These are phyloP conservation scores for Lactarius akahatsu DNA, from an alignment of 768 basidiomycete genomes.

Conservation along the genomic window DNA sequence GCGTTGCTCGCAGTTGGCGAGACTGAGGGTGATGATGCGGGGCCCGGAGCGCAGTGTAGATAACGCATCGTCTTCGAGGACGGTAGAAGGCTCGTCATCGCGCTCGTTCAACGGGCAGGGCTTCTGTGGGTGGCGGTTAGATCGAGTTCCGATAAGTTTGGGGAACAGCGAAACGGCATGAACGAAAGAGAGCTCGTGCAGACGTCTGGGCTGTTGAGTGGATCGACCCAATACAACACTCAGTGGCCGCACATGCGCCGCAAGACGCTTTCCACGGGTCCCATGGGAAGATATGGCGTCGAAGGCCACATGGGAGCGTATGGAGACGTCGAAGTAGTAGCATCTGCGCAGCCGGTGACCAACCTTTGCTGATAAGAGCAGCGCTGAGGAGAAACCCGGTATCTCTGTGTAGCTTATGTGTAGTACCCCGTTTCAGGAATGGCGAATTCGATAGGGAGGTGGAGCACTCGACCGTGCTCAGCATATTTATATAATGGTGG, in stretches of 20 bases:
- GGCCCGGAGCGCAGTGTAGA: slow-evolving; percentile 56
- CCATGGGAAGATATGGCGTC: slow-evolving; percentile 49
- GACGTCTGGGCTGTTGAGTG: slow-evolving; percentile 58
- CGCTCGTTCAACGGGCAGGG: slow-evolving; percentile 27
- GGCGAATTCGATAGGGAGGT: slow-evolving; percentile 59
- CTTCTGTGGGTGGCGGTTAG: slow-evolving; percentile 58
- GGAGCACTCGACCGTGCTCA: neutral
- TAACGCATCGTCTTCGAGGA: slow-evolving; percentile 43
- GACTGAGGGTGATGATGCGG: slow-evolving; percentile 47
- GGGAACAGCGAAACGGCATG: slow-evolving; percentile 58
- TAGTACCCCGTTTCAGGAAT: slow-evolving; percentile 60
- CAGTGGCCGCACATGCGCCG: slow-evolving; percentile 58
- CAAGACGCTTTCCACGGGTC: slow-evolving; percentile 43
- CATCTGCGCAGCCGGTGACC: slow-evolving; percentile 64
- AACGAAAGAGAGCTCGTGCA: slow-evolving; percentile 58
- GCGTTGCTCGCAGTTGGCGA: slow-evolving; percentile 56
- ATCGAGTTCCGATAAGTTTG: slow-evolving; percentile 51
- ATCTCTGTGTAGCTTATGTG: slow-evolving; percentile 34
- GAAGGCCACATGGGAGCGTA: slow-evolving; percentile 54
- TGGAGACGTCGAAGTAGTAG: slow-evolving; percentile 59
- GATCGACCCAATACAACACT: slow-evolving; percentile 54
- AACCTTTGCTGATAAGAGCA: slow-evolving; percentile 63
- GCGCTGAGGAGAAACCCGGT: slow-evolving; percentile 47
- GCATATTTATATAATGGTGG: neutral
- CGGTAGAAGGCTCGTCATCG: slow-evolving; percentile 22